Evolutionary conservation across 257 asterid species (phyloP).

Genomic region (Solanum lignicaule): DNA sequence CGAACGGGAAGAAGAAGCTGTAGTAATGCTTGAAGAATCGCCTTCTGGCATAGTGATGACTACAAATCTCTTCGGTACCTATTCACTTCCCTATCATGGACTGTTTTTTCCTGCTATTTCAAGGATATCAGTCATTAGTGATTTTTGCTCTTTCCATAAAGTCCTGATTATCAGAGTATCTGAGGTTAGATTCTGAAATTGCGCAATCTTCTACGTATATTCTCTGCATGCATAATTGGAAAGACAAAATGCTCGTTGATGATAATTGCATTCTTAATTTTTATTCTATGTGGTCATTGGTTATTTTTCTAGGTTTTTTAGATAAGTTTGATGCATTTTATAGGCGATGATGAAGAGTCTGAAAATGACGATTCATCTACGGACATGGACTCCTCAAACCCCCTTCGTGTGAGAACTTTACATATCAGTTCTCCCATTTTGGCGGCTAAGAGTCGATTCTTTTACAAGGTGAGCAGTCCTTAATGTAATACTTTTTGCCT

Average conservation of each 20-base stretch:
- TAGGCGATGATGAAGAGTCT: constrained; percentile 32
- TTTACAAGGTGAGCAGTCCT: constrained; percentile 42
- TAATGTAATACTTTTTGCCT: not conserved
- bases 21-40: constrained; percentile 55
- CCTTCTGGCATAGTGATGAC: constrained; percentile 23
- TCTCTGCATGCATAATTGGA: not conserved
- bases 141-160: not conserved
- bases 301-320: not conserved
- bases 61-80: constrained; percentile 21
- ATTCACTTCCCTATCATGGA: not conserved
- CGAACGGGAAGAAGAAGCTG: constrained; percentile 55
- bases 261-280: not conserved
- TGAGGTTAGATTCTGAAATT: not conserved
- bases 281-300: not conserved
- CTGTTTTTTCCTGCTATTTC: not conserved
- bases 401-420: constrained; percentile 36
- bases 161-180: not conserved
- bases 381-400: constrained; percentile 27
- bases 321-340: not conserved
- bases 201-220: not conserved
- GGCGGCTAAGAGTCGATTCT: constrained; percentile 80
- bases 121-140: not conserved
- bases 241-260: not conserved
- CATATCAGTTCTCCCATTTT: constrained; percentile 86
- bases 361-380: constrained; percentile 19